Percentiles rank a stretch among this genome's conserved stretches.
Evolutionary conservation across 2,329 filamentous ascomycete genomes (phyloP).

Genomic region (Leptographium galeiforme): DNA sequence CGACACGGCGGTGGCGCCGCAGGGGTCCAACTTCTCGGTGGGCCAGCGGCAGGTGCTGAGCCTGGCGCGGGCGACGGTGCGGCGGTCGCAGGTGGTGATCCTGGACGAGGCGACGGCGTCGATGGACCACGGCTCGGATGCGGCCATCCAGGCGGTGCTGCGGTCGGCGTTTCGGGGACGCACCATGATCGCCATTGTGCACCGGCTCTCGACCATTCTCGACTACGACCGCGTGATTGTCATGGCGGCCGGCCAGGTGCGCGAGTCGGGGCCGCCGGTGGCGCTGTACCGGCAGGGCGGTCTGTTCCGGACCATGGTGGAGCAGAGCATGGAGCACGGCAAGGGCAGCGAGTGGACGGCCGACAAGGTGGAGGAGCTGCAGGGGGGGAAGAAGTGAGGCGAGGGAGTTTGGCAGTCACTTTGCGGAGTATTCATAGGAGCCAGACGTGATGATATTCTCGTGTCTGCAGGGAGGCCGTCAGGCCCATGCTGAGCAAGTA

Average conservation of each 20-base stretch:
- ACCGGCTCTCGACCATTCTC: slow-evolving; percentile 43
- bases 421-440: too few relatives aligned
- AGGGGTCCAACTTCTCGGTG: slow-evolving; percentile 42
- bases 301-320: slow-evolving; percentile 41
- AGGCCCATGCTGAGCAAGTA: too few relatives aligned
- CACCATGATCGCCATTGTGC: slow-evolving; percentile 45
- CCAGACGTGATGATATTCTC: too few relatives aligned
- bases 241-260: slow-evolving; percentile 37
- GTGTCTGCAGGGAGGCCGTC: too few relatives aligned
- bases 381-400: not conserved
- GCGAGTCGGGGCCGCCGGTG: slow-evolving; percentile 36
- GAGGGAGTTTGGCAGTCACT: too few relatives aligned
- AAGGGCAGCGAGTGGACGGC: slow-evolving; percentile 1
- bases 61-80: slow-evolving; percentile 41
- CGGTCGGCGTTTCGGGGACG: slow-evolving; percentile 33
- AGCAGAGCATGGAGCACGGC: slow-evolving; percentile 24
- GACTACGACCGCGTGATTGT: slow-evolving; percentile 47
- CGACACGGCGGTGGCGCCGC: slow-evolving; percentile 33
- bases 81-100: slow-evolving; percentile 40
- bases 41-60: slow-evolving; percentile 45
- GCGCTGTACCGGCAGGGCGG: slow-evolving; percentile 30
- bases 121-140: slow-evolving; percentile 45
- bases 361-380: not conserved
- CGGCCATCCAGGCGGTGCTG: slow-evolving; percentile 39
- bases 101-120: slow-evolving; percentile 47